Conservation (phyloP, 2,329 filamentous ascomycete species). For the Pyrenophora graminea region DNA sequence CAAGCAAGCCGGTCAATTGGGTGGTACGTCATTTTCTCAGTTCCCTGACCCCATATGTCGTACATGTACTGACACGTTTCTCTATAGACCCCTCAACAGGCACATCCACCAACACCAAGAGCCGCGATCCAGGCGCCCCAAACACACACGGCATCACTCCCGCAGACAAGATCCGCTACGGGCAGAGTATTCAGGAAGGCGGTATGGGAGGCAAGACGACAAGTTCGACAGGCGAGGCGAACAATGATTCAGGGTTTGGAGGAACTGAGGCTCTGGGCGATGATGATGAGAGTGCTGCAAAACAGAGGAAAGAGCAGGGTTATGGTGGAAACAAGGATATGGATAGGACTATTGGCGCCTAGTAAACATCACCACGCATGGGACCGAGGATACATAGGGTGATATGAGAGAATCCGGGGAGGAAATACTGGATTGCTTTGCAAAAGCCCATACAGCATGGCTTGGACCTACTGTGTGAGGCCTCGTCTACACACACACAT, state of each 20-base stretch:
- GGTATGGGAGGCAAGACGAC: constrained; percentile 60
- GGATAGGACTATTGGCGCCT: constrained; percentile 55
- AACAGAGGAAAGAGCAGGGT: constrained; percentile 56
- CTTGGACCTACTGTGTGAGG: too few relatives aligned
- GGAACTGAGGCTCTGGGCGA: constrained; percentile 48
- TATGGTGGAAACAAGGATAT: constrained; percentile 57
- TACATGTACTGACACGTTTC: not conserved
- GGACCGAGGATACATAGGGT: too few relatives aligned
- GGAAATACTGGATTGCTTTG: not conserved
- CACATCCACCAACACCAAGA: constrained; percentile 20
- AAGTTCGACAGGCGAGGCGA: constrained; percentile 42
- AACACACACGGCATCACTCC: constrained; percentile 47
- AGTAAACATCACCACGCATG: not conserved
- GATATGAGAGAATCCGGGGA: too few relatives aligned
- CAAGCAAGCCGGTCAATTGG: constrained; percentile 62
- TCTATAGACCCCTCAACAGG: constrained; percentile 7
- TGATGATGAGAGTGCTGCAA: constrained; percentile 43
- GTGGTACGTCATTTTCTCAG: constrained; percentile 46
- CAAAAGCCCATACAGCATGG: too few relatives aligned
- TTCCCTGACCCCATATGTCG: not conserved
- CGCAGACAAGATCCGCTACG: constrained; percentile 60
- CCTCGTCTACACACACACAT: too few relatives aligned
- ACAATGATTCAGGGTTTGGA: constrained; percentile 47
- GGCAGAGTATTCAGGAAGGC: constrained; percentile 60
- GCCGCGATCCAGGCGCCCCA: constrained; percentile 44